Conservation (phyloP, 768 basidiomycete genomes). For the Tulasnella sp. region DNA sequence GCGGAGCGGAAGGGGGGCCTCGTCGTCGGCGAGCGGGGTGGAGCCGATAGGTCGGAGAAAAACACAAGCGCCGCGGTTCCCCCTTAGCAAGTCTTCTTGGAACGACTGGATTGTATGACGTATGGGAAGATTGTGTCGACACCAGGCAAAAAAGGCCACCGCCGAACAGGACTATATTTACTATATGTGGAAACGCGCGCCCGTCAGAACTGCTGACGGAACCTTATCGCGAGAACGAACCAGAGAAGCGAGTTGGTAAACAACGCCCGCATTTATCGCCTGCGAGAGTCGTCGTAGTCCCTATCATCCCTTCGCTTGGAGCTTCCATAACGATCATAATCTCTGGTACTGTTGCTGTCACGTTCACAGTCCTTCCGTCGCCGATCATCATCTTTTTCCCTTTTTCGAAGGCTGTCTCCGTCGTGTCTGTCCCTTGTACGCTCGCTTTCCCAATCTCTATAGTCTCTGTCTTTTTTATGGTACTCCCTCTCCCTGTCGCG, state of each 20-base stretch:
- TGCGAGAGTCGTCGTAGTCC: neutral
- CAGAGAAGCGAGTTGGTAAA: neutral
- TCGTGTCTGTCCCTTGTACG: slow-evolving; percentile 24
- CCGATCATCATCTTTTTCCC: neutral
- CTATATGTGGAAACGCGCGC: slow-evolving; percentile 13
- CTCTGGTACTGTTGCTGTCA: neutral
- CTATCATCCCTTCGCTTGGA: neutral
- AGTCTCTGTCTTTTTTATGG: slow-evolving; percentile 36
- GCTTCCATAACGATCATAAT: neutral
- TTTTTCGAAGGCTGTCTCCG: neutral
- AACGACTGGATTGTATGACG: neutral
- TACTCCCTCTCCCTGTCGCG: slow-evolving; percentile 35
- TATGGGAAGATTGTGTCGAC: neutral
- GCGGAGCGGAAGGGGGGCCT: neutral
- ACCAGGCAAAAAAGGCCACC: neutral
- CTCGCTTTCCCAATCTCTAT: slow-evolving; percentile 43
- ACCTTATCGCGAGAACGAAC: neutral
- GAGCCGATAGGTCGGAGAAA: neutral
- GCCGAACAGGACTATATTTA: neutral
- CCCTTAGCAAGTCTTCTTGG: neutral
- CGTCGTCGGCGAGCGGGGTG: neutral
- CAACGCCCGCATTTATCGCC: neutral
- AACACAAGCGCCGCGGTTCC: neutral
- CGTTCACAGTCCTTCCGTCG: neutral
- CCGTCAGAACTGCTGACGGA: neutral